Evolutionary conservation across 1,139 yeast genomes (phyloP), one percentile per base, ranked within the genome.

Genomic region (Blastobotrys apis): DNA sequence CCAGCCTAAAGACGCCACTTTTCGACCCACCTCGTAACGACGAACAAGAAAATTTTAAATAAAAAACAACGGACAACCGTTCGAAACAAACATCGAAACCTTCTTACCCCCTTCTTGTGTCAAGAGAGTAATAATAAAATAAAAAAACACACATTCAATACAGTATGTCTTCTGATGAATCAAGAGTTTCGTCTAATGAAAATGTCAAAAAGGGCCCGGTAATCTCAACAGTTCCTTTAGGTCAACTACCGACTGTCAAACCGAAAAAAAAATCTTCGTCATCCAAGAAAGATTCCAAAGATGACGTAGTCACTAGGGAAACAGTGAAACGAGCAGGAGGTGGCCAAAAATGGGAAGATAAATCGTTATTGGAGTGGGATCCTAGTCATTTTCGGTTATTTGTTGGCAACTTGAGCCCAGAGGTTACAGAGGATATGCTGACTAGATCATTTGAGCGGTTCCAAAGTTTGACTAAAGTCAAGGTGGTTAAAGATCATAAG

Each of bases 331-430:
- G 77, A 33, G 53, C 57, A 6, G 75, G 66, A 0, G 78, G 77
- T 1, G 76, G 77, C 4, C 62, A 68, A 49, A 61, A 63, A 12
- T 74, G 81, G 79, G 72, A 68, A 43, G 80, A 76, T 52, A 51
- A 66, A 8, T 56, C 76, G 3, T 61, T 76, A 34, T 63, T 71
- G 17, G 79, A 74, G 32, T 80, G 85, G 85, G 73, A 80, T 53
- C 83, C 81, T 17, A 65, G 70, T n/a, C 87, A 82, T 57, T 84
- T 80, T 62, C 66, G 88, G 27, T 65, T 84, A 12, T 84, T 83
- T 64, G 85, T 84, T 8, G 94, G 94, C 0, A 84, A 84, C 54
- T 63, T 84, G 34, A 85, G 87, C 0, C 70, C 74, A 2, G 92
- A 83, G 53, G 90, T 79, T 4, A 75, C 71, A 19, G 86, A 81